Percentiles rank a stretch among this genome's conserved stretches.
Evolutionary conservation across 768 basidiomycete genomes (phyloP).

Genomic region (Lactarius pseudohatsudake): DNA sequence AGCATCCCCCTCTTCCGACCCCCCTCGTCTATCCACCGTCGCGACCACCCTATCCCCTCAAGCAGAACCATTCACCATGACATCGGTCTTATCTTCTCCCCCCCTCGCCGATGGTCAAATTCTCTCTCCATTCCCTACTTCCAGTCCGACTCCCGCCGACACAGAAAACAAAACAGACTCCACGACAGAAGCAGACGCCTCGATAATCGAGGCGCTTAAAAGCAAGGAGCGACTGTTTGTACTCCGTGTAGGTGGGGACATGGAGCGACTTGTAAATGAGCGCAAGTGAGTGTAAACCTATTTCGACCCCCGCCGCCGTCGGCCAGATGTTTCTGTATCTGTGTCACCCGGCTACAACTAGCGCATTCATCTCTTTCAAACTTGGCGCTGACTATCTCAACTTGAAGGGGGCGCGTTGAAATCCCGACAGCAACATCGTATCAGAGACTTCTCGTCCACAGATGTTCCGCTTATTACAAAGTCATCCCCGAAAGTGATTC

Average conservation of each 20-base stretch:
- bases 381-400: slow-evolving; percentile 19
- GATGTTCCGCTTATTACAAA: slow-evolving; percentile 80
- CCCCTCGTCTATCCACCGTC: slow-evolving; percentile 15
- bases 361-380: neutral
- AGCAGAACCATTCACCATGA: slow-evolving; percentile 27
- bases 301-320: slow-evolving; percentile 10
- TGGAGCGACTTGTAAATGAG: slow-evolving; percentile 78
- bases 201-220: slow-evolving; percentile 81
- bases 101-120: slow-evolving; percentile 17
- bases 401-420: slow-evolving; percentile 58
- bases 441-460: slow-evolving; percentile 82
- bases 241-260: slow-evolving; percentile 82
- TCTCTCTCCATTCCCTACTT: slow-evolving; percentile 19
- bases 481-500: slow-evolving; percentile 70
- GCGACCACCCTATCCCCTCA: slow-evolving; percentile 25
- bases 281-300: slow-evolving; percentile 53
- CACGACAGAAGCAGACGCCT: slow-evolving; percentile 62
- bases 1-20: slow-evolving; percentile 15
- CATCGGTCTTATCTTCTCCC: slow-evolving; percentile 26
- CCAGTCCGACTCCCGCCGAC: slow-evolving; percentile 35
- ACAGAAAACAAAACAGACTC: slow-evolving; percentile 32
- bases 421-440: slow-evolving; percentile 72
- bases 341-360: neutral
- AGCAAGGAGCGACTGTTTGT: slow-evolving; percentile 89
- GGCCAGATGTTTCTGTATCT: neutral